Evolutionary conservation across 495 filamentous ascomycete species (phyloP).

Genomic region (Penicillium canescens): DNA sequence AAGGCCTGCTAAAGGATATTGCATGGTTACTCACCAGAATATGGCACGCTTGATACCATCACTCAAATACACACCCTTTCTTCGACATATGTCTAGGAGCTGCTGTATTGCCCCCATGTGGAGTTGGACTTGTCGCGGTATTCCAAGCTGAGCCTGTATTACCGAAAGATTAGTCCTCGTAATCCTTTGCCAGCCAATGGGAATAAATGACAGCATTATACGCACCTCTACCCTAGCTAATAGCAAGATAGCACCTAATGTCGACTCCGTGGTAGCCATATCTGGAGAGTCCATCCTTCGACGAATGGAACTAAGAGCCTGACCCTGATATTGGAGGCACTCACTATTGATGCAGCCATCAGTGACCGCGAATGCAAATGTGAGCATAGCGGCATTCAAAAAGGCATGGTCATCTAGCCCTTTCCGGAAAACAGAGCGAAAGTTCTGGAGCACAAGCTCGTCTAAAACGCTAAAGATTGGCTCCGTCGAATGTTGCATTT

Average conservation of each 20-base stretch:
- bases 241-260: constrained; percentile 40
- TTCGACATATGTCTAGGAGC: constrained; percentile 29
- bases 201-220: neutral
- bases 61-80: constrained; percentile 26
- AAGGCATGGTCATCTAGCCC: constrained; percentile 33
- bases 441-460: constrained; percentile 35
- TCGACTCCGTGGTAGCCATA: constrained; percentile 31
- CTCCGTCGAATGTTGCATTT: constrained; percentile 18
- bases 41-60: constrained; percentile 41
- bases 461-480: constrained; percentile 36
- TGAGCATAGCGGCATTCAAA: constrained; percentile 38
- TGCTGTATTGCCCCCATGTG: constrained; percentile 37
- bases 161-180: neutral
- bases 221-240: constrained; percentile 38
- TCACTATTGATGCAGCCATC: constrained; percentile 22
- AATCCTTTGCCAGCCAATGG: neutral
- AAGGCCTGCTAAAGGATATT: neutral
- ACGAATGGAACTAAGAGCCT: constrained; percentile 33
- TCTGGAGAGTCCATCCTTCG: constrained; percentile 23
- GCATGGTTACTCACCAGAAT: constrained; percentile 31
- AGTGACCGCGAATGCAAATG: constrained; percentile 25
- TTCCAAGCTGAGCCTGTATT: constrained; percentile 30
- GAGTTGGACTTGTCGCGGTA: constrained; percentile 30
- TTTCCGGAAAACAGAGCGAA: constrained; percentile 31
- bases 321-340: constrained; percentile 31